Evolutionary conservation across 2,329 filamentous ascomycete genomes (phyloP).

Genomic region (Dothidotthia symphoricarpi): DNA sequence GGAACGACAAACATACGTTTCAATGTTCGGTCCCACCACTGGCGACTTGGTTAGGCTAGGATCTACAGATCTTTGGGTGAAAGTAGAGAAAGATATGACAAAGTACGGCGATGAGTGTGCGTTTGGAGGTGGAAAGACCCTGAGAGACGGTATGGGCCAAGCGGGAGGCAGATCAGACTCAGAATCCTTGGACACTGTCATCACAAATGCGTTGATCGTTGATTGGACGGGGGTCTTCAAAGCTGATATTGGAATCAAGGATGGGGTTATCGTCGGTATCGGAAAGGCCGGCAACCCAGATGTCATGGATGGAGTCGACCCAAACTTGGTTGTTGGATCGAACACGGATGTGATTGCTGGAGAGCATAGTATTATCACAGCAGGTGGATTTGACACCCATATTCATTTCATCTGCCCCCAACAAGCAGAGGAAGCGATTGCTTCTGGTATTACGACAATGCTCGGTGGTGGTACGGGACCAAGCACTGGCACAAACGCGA

Average conservation of each 20-base stretch:
- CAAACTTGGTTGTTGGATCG: constrained; percentile 76
- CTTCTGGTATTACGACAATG: constrained; percentile 86
- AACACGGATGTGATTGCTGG: constrained; percentile 90
- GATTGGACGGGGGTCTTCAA: constrained; percentile 95
- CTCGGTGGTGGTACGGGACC: constrained; percentile 89
- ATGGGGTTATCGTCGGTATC: constrained; percentile 81
- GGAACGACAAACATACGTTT: constrained; percentile 73
- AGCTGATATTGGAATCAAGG: constrained; percentile 90
- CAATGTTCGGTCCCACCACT: constrained; percentile 90
- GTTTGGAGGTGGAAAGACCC: constrained; percentile 90
- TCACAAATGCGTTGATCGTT: constrained; percentile 85
- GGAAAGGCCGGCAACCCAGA: constrained; percentile 98
- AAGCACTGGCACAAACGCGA: constrained; percentile 87
- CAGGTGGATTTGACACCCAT: constrained; percentile 85
- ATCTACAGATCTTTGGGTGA: constrained; percentile 83
- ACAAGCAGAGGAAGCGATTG: constrained; percentile 78
- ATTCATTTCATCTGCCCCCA: constrained; percentile 96
- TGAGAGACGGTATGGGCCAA: constrained; percentile 95
- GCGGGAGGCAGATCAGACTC: constrained; percentile 71
- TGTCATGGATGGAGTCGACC: constrained; percentile 83
- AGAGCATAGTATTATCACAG: constrained; percentile 86
- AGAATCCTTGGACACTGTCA: constrained; percentile 76
- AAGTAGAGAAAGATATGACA: constrained; percentile 82
- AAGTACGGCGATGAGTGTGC: constrained; percentile 90
- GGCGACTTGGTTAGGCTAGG: constrained; percentile 83